Percentiles rank a stretch among this genome's conserved stretches.
phyloP scores from a whole-genome alignment of 2,329 filamentous ascomycete genomes.

The Talaromyces sp. region DNA sequence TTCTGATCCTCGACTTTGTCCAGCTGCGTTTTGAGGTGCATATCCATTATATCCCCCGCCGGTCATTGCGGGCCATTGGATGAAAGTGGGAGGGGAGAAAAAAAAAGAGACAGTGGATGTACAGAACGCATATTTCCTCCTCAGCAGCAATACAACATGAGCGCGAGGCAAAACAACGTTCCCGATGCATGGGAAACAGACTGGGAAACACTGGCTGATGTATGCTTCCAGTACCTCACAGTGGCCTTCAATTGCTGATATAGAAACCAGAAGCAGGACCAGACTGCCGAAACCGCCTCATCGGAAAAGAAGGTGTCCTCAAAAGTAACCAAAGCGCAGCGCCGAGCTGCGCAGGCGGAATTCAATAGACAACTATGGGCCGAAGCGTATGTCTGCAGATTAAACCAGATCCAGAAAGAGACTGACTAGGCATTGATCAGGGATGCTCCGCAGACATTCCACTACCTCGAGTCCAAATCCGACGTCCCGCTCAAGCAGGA shows the following conservation, averaged over 20 bases:
- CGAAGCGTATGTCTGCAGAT: slow-evolving; percentile 58
- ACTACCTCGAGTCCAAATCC: slow-evolving; percentile 65
- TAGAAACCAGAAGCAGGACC: slow-evolving; percentile 32
- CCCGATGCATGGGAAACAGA: slow-evolving; percentile 89
- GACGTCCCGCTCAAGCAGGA: slow-evolving; percentile 60
- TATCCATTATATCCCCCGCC: background rate
- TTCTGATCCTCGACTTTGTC: background rate
- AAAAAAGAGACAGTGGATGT: background rate
- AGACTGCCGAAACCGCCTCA: slow-evolving; percentile 32
- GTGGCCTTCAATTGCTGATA: slow-evolving; percentile 3
- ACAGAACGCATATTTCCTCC: background rate
- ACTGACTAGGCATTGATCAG: slow-evolving; percentile 38
- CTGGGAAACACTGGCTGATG: slow-evolving; percentile 77
- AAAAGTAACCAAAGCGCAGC: slow-evolving; percentile 68
- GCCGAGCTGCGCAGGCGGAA: slow-evolving; percentile 73
- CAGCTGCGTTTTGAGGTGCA: background rate
- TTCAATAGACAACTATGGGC: slow-evolving; percentile 84
- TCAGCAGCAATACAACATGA: slow-evolving; percentile 23
- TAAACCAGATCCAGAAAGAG: background rate
- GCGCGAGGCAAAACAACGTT: slow-evolving; percentile 47
- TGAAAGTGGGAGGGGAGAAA: background rate
- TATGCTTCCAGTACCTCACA: slow-evolving; percentile 24
- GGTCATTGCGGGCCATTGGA: background rate
- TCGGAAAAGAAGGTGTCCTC: slow-evolving; percentile 40
- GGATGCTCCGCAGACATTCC: slow-evolving; percentile 67